Conservation (phyloP, 805 yeast genomes). For the Cyberlindnera petersonii region DNA sequence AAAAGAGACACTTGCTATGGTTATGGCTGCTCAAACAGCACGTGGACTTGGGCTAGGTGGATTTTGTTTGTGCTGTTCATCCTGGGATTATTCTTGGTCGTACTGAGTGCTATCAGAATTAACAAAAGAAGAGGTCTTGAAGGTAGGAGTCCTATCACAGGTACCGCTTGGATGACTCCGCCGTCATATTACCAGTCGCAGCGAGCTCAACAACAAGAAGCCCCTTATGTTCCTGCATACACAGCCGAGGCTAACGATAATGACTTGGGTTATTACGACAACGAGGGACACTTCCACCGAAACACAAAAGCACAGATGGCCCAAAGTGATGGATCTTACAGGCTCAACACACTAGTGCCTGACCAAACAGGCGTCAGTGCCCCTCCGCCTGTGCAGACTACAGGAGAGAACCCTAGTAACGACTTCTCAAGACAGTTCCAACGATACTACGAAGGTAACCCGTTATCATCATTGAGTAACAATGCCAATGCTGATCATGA, state of each 20-base stretch:
- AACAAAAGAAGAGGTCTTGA: constrained; percentile 46
- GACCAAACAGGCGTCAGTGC: constrained; percentile 23
- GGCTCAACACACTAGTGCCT: constrained; percentile 21
- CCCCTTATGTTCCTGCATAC: constrained; percentile 65
- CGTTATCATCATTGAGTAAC: background rate
- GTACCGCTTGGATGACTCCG: constrained; percentile 86
- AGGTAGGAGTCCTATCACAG: constrained; percentile 58
- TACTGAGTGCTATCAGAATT: constrained; percentile 48
- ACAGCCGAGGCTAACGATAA: constrained; percentile 61
- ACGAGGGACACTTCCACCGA: constrained; percentile 29
- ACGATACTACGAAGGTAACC: constrained; percentile 22
- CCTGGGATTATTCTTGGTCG: constrained; percentile 41
- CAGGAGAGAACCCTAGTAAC: constrained; percentile 13
- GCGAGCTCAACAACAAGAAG: constrained; percentile 35
- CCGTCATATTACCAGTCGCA: constrained; percentile 51
- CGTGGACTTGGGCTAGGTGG: constrained; percentile 33
- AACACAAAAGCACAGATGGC: constrained; percentile 31
- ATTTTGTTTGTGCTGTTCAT: constrained; percentile 52
- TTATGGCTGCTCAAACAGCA: constrained; percentile 11
- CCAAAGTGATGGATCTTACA: constrained; percentile 10
- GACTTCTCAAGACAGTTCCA: constrained; percentile 27
- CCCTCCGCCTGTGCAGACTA: constrained; percentile 15
- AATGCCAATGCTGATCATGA: background rate
- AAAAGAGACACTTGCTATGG: constrained; percentile 23
- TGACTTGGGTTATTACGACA: constrained; percentile 62